phyloP scores from a whole-genome alignment of 1,139 yeast genomes.

The Debaryomyces psychrophilus region DNA sequence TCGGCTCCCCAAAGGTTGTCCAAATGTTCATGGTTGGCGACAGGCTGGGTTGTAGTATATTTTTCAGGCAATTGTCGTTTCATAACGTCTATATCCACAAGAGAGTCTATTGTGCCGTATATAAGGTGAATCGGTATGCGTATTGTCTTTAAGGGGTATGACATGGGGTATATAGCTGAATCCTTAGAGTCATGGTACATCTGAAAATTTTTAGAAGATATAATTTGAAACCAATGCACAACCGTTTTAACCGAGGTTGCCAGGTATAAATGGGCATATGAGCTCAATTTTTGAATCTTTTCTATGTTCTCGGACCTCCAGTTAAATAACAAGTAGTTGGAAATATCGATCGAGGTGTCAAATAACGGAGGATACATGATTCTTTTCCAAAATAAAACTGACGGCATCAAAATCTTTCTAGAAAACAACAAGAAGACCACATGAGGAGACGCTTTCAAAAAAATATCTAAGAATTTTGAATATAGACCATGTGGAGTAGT shows the following conservation, averaged over 20 bases:
- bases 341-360: constrained; percentile 68
- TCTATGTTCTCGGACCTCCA: constrained; percentile 78
- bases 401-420: constrained; percentile 68
- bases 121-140: constrained; percentile 70
- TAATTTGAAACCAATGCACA: constrained; percentile 96
- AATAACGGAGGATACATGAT: constrained; percentile 85
- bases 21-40: constrained; percentile 76
- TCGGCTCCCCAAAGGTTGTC: constrained; percentile 88
- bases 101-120: constrained; percentile 79
- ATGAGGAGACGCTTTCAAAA: constrained; percentile 79
- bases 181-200: constrained; percentile 72
- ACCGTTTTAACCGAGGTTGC: constrained; percentile 90
- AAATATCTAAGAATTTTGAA: constrained; percentile 72
- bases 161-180: constrained; percentile 42
- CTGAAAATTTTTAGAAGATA: constrained; percentile 77
- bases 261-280: constrained; percentile 84
- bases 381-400: constrained; percentile 80
- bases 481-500: constrained; percentile 88
- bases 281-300: constrained; percentile 69
- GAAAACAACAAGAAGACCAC: constrained; percentile 77
- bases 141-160: constrained; percentile 58
- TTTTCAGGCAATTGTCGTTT: constrained; percentile 50
- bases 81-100: constrained; percentile 84
- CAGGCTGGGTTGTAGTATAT: constrained; percentile 46
- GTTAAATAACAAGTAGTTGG: constrained; percentile 68